A percentile compares a stretch with the other conserved stretches of the same genome.
These are phyloP conservation scores for Cyclotella baltica DNA, from an alignment of 108 stramenopile species.

Conservation along the genomic window DNA sequence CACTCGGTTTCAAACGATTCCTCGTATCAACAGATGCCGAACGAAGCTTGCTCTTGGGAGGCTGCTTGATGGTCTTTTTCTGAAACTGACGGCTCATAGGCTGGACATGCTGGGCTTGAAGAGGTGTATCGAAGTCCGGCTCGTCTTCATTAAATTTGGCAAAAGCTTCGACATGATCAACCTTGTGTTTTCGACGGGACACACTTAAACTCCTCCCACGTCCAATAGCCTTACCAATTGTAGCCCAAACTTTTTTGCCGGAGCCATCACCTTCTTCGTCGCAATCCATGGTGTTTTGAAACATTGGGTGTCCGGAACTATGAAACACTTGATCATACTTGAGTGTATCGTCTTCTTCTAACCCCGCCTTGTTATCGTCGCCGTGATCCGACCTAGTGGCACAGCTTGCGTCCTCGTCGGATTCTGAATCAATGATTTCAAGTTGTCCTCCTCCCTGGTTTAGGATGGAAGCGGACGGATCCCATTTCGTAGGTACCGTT, in stretches of 20 bases:
- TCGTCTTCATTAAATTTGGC: neutral
- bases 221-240: conserved; percentile 11
- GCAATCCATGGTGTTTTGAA: conserved; percentile 8
- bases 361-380: neutral
- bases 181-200: neutral
- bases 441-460: conserved; percentile 3
- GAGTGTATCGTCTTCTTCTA: conserved; percentile 8
- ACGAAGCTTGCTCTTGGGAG: neutral
- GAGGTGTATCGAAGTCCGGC: neutral
- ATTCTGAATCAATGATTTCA: conserved; percentile 23
- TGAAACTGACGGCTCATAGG: neutral
- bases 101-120: neutral
- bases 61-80: neutral
- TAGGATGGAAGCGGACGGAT: conserved; percentile 15
- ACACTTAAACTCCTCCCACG: conserved; percentile 13
- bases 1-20: neutral
- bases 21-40: conserved; percentile 1
- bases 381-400: conserved; percentile 13
- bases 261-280: conserved; percentile 8
- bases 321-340: conserved; percentile 21
- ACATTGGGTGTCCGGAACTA: conserved; percentile 13
- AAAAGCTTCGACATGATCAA: neutral
- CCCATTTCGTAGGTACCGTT: conserved; percentile 10
- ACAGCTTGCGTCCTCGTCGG: conserved; percentile 25
- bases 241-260: neutral